Conservation (phyloP, 805 yeast species). For the Teunomyces barrocoloradensis region DNA sequence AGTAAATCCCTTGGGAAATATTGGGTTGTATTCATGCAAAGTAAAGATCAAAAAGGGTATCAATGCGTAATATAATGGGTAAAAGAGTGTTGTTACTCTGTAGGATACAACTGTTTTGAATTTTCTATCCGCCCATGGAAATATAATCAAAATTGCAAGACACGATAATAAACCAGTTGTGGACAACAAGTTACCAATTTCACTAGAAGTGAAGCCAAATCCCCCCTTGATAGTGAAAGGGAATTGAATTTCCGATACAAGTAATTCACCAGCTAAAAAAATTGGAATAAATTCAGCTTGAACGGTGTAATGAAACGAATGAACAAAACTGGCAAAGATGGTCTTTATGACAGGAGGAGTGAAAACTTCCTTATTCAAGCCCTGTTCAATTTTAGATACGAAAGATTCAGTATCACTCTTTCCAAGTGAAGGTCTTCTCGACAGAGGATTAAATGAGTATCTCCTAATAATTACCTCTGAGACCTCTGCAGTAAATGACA, state of each 20-base stretch:
- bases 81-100: conserved; percentile 36
- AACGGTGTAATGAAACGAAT: conserved; percentile 48
- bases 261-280: conserved; percentile 40
- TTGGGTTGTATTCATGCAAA: conserved; percentile 30
- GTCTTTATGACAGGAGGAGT: conserved; percentile 29
- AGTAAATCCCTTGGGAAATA: conserved; percentile 20
- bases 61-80: conserved; percentile 44
- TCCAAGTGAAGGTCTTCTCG: conserved; percentile 11
- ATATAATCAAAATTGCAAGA: conserved; percentile 46
- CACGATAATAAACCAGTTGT: conserved; percentile 55
- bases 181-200: conserved; percentile 52
- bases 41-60: conserved; percentile 50
- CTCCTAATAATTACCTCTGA: conserved; percentile 14
- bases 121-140: conserved; percentile 50
- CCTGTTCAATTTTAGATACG: conserved; percentile 9
- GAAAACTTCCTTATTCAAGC: conserved; percentile 22
- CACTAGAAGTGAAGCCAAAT: conserved; percentile 43
- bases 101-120: conserved; percentile 46
- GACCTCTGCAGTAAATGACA: background rate
- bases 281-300: conserved; percentile 57
- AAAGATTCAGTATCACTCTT: conserved; percentile 1
- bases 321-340: conserved; percentile 36
- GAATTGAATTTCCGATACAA: conserved; percentile 31
- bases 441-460: conserved; percentile 13
- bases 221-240: conserved; percentile 55